Evolutionary conservation across 495 filamentous ascomycete species (phyloP), one percentile per base, ranked within the genome.

Genomic region (Penicillium roqueforti): DNA sequence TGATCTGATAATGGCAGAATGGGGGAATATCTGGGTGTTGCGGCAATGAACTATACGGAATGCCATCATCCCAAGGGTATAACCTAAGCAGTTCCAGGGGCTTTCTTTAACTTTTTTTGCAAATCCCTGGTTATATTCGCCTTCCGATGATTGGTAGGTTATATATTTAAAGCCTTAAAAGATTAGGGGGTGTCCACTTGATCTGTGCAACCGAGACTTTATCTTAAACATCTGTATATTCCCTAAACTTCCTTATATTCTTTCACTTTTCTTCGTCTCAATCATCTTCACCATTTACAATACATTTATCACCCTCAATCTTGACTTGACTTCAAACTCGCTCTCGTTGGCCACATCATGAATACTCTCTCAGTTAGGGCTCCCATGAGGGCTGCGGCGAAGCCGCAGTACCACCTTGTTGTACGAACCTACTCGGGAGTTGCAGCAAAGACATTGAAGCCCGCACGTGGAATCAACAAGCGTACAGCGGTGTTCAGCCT

Each of bases 351-450:
- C 55, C 31, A 51, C 49, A 31, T 38, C 51, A 67, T 65, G 68
- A 67, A 61, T 48, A 52, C 61, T 5, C 16, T 71, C 37, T 62
- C 70, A 45, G 48, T 61, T 3, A 67, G 62, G n/a, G 53, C 64
- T 26, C 69, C 71, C 55, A 55, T 74, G 7, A 62, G 70, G 66
- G 62, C 53, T n/a, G 58, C 66, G 39, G 53, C 58, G 40, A 57
- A 67, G 38, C 65, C 66, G 6, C 61, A 63, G 14, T 64, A 61
- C 28, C 61, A 60, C 26, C 41, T 72, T n/a, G 57, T 59, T 6
- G 29, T 63, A 9, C 62, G 65, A 39, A 54, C 65, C 38, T 72
- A 62, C 50, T 61, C 66, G 1, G 60, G 58, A 19, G 39, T 60
- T 10, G 58, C 67, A 18, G 51, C 55, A 26, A 61, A 55, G 23